Conservation (phyloP, 2,329 filamentous ascomycete genomes). For the Fusarium luffae region DNA sequence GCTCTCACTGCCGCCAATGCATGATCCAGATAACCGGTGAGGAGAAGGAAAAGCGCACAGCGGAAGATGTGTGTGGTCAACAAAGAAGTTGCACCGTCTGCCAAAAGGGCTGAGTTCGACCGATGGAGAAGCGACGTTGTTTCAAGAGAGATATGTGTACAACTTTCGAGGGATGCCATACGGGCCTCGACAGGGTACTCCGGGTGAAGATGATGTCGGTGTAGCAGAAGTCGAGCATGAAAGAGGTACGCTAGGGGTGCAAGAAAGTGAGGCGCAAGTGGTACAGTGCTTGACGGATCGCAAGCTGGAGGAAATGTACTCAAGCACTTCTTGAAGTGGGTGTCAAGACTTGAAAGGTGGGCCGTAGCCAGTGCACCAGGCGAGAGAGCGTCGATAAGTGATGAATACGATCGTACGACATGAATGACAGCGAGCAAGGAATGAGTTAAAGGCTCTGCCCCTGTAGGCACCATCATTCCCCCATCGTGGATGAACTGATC, state of each 20-base stretch:
- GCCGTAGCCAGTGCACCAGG: slow-evolving; percentile 72
- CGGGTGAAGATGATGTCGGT: slow-evolving; percentile 88
- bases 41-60: slow-evolving; percentile 81
- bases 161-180: slow-evolving; percentile 78
- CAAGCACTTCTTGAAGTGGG: slow-evolving; percentile 80
- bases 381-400: slow-evolving; percentile 76
- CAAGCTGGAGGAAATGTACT: slow-evolving; percentile 80
- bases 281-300: slow-evolving; percentile 72
- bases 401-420: slow-evolving; percentile 80
- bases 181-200: slow-evolving; percentile 74
- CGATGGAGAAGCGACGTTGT: slow-evolving; percentile 81
- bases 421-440: slow-evolving; percentile 83
- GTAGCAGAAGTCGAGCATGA: slow-evolving; percentile 83
- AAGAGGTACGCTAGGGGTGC: slow-evolving; percentile 82
- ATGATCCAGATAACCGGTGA: slow-evolving; percentile 77
- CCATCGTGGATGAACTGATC: slow-evolving; percentile 78
- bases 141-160: slow-evolving; percentile 78
- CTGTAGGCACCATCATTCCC: slow-evolving; percentile 64
- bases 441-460: slow-evolving; percentile 69
- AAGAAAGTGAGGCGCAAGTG: slow-evolving; percentile 79
- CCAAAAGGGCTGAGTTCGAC: slow-evolving; percentile 65
- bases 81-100: slow-evolving; percentile 76
- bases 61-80: slow-evolving; percentile 89
- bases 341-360: slow-evolving; percentile 81
- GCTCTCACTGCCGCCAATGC: slow-evolving; percentile 80